Base-by-base conservation (phyloP, 2,329 filamentous ascomycete species). In the Phaeoacremonium minimum region DNA sequence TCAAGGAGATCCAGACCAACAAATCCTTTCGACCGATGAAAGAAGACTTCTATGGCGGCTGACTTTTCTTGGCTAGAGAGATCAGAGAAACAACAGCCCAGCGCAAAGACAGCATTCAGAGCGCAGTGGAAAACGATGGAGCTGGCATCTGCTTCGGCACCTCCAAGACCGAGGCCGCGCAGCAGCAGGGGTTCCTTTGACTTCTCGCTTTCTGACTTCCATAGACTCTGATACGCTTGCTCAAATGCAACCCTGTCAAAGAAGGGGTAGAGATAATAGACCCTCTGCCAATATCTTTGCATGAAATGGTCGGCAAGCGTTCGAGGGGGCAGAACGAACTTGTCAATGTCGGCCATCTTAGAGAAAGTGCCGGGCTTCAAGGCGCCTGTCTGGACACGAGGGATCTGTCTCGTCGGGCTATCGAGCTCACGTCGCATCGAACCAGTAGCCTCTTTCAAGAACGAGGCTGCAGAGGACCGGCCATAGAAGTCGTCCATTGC, bases 261-360 rank as follows among this genome's bases (percentile, higher is more conserved):
- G 37, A 67, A 62, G 0, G 67, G 67, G 35, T 67, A 69, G 8
- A 69, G 48, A 43, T 58, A 65, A 40, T 61, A 61, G 2, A 69
- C 50, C 7, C 54, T 45, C 12, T 61, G 46, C 42, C 57, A 67
- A 35, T 61, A 71, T 13, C 53, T 52, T 5, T 55, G 42, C 4
- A 69, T 28, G 2, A 69, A 50, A 26, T 65, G 57, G 41, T 70
- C 64, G 22, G 63, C 62, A 6, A 69, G 38, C 3, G 51, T 40
- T 2, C 66, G 58, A 2, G 66, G 62, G 1, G 66, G 66, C 0
- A 69, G 49, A 2, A 48, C 40, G 26, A 61, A 64, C 9, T 62
- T 50, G 33, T 37, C 43, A n/a, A 33, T 39, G 26, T 38, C 37
- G 35, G 30, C 40, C 38, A 33, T 43, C 36, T 38, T 37, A 40